Percentiles rank a stretch among this genome's conserved stretches.
Evolutionary conservation across 2,329 filamentous ascomycete genomes (phyloP).

Genomic region (Colletotrichum limetticola): DNA sequence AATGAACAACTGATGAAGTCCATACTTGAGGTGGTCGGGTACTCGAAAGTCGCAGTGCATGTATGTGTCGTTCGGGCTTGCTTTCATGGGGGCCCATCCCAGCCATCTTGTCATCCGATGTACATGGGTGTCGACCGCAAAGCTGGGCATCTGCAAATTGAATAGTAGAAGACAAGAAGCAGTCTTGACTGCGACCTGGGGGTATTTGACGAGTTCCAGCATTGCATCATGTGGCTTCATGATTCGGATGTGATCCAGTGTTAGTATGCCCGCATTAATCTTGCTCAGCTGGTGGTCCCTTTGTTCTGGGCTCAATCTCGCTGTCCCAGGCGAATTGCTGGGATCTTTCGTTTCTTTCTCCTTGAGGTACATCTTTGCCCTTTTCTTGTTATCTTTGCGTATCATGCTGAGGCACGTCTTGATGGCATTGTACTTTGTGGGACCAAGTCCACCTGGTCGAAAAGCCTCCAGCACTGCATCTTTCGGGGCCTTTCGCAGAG

Average conservation of each 20-base stretch:
- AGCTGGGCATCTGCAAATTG: slow-evolving; percentile 62
- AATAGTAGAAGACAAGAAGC: slow-evolving; percentile 67
- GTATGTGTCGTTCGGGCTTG: slow-evolving; percentile 58
- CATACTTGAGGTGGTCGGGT: slow-evolving; percentile 64
- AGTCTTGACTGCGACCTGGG: slow-evolving; percentile 68
- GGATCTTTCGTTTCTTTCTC: slow-evolving; percentile 53
- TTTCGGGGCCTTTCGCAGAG: slow-evolving; percentile 68
- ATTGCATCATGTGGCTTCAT: slow-evolving; percentile 59
- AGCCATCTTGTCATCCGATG: slow-evolving; percentile 63
- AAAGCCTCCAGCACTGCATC: slow-evolving; percentile 75
- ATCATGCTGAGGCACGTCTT: slow-evolving; percentile 80
- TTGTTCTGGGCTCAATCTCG: slow-evolving; percentile 53
- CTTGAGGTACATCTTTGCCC: slow-evolving; percentile 55
- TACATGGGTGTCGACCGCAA: slow-evolving; percentile 69
- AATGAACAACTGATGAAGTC: slow-evolving; percentile 65
- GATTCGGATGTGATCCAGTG: slow-evolving; percentile 61
- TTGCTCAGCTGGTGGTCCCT: slow-evolving; percentile 68
- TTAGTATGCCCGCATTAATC: slow-evolving; percentile 67
- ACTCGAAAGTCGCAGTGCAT: slow-evolving; percentile 63
- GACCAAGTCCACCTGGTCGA: slow-evolving; percentile 75
- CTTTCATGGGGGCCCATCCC: slow-evolving; percentile 64
- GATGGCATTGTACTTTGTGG: slow-evolving; percentile 77
- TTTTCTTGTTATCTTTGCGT: slow-evolving; percentile 70
- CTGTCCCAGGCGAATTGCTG: slow-evolving; percentile 54
- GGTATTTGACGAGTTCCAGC: slow-evolving; percentile 59